Evolutionary conservation across 257 asterid genomes (phyloP).

Genomic region (Henckelia pumila): DNA sequence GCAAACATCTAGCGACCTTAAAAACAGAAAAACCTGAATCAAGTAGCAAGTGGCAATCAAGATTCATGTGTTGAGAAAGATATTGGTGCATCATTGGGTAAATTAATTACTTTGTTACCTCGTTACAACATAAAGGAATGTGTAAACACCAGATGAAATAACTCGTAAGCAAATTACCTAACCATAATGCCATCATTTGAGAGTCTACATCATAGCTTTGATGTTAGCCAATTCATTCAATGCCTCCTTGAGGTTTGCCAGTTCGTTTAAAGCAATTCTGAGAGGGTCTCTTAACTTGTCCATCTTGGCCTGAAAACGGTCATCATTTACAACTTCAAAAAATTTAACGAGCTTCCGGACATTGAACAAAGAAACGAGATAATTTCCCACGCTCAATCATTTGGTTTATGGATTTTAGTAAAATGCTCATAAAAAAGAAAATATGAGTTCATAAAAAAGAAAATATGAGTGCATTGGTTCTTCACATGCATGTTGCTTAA

Average conservation of each 20-base stretch:
- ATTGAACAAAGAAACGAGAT: conserved; percentile 6
- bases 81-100: too few species aligned
- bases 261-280: conserved; percentile 48
- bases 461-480: not conserved
- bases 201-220: conserved; percentile 25
- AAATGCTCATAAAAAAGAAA: conserved; percentile 6
- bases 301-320: conserved; percentile 45
- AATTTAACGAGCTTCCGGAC: conserved; percentile 18
- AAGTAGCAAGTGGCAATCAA: not conserved
- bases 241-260: conserved; percentile 52
- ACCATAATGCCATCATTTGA: conserved; percentile 23
- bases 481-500: not conserved
- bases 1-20: not conserved
- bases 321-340: conserved; percentile 4
- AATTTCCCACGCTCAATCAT: not conserved
- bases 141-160: conserved; percentile 10
- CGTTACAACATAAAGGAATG: not conserved
- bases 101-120: not conserved
- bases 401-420: not conserved
- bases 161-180: conserved; percentile 19
- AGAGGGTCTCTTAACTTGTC: conserved; percentile 58
- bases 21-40: not conserved
- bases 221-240: conserved; percentile 42
- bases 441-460: not conserved
- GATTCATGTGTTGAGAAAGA: not conserved